Percentiles rank a stretch among this genome's conserved stretches.
phyloP scores from a whole-genome alignment of 2,329 filamentous ascomycete species.

The Aspergillus nomiae region DNA sequence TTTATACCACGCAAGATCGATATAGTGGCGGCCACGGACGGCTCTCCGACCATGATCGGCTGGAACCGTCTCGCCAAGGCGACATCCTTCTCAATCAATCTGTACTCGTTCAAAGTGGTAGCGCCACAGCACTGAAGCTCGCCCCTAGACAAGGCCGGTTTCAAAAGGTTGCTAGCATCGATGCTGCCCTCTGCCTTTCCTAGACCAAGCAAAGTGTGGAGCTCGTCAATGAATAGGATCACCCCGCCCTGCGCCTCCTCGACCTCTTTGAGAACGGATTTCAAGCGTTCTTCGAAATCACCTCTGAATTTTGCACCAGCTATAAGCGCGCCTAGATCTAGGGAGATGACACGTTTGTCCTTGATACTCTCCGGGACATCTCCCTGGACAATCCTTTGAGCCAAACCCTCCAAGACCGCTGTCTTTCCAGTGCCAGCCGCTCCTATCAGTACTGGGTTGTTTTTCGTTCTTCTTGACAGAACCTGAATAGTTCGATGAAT shows the following conservation, averaged over 20 bases:
- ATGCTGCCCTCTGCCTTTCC: conserved; percentile 96
- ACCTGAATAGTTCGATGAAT: conserved; percentile 95
- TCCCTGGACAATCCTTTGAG: conserved; percentile 83
- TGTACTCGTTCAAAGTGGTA: conserved; percentile 89
- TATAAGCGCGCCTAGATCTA: conserved; percentile 90
- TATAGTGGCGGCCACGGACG: conserved; percentile 87
- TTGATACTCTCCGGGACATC: conserved; percentile 97
- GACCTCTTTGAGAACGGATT: conserved; percentile 87
- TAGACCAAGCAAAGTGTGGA: conserved; percentile 86
- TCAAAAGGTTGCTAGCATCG: conserved; percentile 91
- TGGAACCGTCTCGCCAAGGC: conserved; percentile 91
- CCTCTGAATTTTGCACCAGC: conserved; percentile 94
- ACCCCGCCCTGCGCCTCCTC: conserved; percentile 85
- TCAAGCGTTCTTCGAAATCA: conserved; percentile 93
- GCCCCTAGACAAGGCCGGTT: conserved; percentile 88
- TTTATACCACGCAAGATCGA: conserved; percentile 96
- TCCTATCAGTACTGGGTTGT: conserved; percentile 93
- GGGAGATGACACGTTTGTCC: conserved; percentile 82
- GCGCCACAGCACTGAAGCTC: conserved; percentile 95
- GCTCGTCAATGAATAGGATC: conserved; percentile 92
- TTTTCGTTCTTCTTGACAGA: conserved; percentile 88
- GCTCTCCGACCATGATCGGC: conserved; percentile 90
- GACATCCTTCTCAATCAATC: conserved; percentile 92
- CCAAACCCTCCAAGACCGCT: conserved; percentile 86
- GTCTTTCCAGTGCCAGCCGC: conserved; percentile 92